phyloP scores from a whole-genome alignment of 1,284 basidiomycete genomes.

The Xanthoconium separans region DNA sequence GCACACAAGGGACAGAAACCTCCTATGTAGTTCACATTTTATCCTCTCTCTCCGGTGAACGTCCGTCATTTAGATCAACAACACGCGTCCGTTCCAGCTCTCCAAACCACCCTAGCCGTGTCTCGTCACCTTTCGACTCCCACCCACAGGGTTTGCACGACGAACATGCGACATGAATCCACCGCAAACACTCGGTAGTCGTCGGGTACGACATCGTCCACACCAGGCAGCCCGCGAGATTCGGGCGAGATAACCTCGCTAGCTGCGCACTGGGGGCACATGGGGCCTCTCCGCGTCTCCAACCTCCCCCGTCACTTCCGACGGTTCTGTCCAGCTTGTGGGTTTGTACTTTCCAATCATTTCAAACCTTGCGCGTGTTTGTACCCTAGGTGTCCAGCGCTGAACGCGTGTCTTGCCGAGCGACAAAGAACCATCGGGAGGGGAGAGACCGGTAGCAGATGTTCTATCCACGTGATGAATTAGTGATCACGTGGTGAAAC shows the following conservation, averaged over 20 bases:
- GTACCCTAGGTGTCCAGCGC: background rate
- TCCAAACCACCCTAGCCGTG: background rate
- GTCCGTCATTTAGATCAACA: conserved; percentile 4
- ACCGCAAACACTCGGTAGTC: background rate
- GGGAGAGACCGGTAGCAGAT: background rate
- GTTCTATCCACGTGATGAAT: conserved; percentile 27
- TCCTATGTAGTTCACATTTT: conserved; percentile 16
- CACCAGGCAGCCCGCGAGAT: conserved; percentile 1
- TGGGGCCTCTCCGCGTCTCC: conserved; percentile 1
- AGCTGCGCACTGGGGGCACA: background rate
- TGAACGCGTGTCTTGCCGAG: conserved; percentile 2
- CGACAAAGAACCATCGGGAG: conserved; percentile 2
- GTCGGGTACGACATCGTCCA: conserved; percentile 4
- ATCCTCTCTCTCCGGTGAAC: conserved; percentile 2
- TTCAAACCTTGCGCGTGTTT: background rate
- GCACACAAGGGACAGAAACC: conserved; percentile 23
- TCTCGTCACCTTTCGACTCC: background rate
- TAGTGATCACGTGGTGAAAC: conserved; percentile 22
- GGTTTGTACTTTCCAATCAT: background rate
- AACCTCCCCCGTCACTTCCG: conserved; percentile 7
- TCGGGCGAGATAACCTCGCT: conserved; percentile 1
- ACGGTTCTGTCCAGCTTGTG: background rate
- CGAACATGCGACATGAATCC: conserved; percentile 14
- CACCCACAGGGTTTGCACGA: conserved; percentile 3
- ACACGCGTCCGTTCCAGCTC: conserved; percentile 9